Conservation (phyloP, 2,329 filamentous ascomycete species). For the Helminthosporium solani region DNA sequence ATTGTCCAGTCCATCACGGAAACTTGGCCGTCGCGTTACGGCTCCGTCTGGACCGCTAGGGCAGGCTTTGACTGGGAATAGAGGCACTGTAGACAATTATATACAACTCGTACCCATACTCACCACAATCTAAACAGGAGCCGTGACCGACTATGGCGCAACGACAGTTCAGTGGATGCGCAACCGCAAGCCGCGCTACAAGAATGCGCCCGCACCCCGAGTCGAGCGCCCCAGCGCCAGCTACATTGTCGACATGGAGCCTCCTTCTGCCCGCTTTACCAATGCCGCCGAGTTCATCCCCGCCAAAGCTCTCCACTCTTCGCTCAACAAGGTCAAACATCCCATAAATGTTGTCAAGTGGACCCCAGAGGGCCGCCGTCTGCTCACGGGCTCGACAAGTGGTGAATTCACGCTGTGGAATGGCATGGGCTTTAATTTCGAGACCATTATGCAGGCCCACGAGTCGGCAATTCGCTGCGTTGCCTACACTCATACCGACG, state of each 20-base stretch:
- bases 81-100: too few relatives aligned
- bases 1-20: too few relatives aligned
- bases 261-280: slow-evolving; percentile 72
- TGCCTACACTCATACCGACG: slow-evolving; percentile 90
- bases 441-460: slow-evolving; percentile 98
- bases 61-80: too few relatives aligned
- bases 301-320: slow-evolving; percentile 95
- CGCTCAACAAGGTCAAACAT: slow-evolving; percentile 96
- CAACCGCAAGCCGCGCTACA: slow-evolving; percentile 74
- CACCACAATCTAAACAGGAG: slow-evolving; percentile 62
- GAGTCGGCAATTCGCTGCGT: slow-evolving; percentile 81
- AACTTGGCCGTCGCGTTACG: too few relatives aligned
- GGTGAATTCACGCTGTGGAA: slow-evolving; percentile 99
- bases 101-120: not conserved
- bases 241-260: slow-evolving; percentile 90
- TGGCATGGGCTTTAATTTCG: slow-evolving; percentile 97
- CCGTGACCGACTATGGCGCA: slow-evolving; percentile 90
- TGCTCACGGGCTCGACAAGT: slow-evolving; percentile 91
- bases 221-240: slow-evolving; percentile 81
- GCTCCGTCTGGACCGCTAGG: too few relatives aligned
- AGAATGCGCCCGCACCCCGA: slow-evolving; percentile 70
- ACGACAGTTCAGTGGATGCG: slow-evolving; percentile 91
- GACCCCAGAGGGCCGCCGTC: slow-evolving; percentile 90
- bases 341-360: slow-evolving; percentile 96
- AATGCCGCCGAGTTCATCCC: slow-evolving; percentile 84